Evolutionary conservation across 2,329 filamentous ascomycete genomes (phyloP).

Genomic region (Fragosphaeria purpurea): DNA sequence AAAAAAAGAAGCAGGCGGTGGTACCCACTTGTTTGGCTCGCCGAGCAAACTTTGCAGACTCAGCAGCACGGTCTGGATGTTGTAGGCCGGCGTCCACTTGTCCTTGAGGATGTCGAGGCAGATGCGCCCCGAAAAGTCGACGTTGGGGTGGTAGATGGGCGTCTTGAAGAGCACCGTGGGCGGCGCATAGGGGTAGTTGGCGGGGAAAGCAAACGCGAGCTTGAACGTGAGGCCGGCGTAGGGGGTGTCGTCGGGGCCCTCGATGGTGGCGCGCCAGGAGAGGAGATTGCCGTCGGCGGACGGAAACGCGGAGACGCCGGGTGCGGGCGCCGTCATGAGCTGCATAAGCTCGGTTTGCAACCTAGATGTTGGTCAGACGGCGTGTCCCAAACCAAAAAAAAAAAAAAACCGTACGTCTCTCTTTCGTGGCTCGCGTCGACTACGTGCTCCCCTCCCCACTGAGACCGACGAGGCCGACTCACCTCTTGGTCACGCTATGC

Average conservation of each 20-base stretch:
- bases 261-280: constrained; percentile 88
- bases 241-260: constrained; percentile 81
- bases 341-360: constrained; percentile 97
- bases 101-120: constrained; percentile 98
- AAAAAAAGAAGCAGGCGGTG: neutral
- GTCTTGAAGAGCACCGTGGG: constrained; percentile 95
- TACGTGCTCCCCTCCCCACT: too few species aligned
- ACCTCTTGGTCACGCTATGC: constrained; percentile 73
- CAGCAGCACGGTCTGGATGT: constrained; percentile 84
- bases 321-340: constrained; percentile 90
- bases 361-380: constrained; percentile 35
- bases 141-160: constrained; percentile 97
- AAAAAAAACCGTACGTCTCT: too few species aligned
- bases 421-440: too few species aligned
- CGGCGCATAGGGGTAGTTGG: constrained; percentile 85
- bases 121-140: constrained; percentile 94
- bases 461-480: constrained; percentile 8
- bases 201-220: constrained; percentile 80
- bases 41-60: constrained; percentile 92
- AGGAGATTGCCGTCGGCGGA: constrained; percentile 82
- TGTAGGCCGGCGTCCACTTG: constrained; percentile 98
- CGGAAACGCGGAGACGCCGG: constrained; percentile 91
- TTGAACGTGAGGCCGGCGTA: constrained; percentile 86
- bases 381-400: neutral
- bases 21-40: constrained; percentile 90